Conservation (phyloP, 2,329 filamentous ascomycete genomes). For the Phyllosticta capitalensis region DNA sequence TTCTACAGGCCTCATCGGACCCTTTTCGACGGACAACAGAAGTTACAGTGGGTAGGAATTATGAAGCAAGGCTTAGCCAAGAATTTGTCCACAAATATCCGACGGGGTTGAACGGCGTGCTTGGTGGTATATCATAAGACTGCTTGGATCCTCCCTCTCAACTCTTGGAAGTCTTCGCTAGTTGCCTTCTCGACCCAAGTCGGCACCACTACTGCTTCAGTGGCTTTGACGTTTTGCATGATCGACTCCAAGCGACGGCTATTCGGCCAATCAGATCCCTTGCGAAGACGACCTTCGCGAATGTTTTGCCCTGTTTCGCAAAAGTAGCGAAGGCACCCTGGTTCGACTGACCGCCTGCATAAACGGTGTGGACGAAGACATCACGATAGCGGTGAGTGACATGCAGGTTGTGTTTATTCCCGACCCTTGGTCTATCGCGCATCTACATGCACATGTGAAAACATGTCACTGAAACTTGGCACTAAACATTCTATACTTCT, state of each 20-base stretch:
- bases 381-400: not conserved
- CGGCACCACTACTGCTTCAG: not conserved
- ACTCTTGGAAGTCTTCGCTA: not conserved
- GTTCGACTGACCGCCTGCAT: not conserved
- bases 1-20: not conserved
- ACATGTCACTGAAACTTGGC: not conserved
- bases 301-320: not conserved
- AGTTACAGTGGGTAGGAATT: not conserved
- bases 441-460: not conserved
- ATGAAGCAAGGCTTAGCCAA: not conserved
- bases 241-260: not conserved
- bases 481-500: not conserved
- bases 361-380: not conserved
- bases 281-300: not conserved
- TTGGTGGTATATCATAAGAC: not conserved
- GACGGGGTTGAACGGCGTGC: not conserved
- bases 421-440: not conserved
- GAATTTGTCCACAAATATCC: not conserved
- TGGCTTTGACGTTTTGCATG: not conserved
- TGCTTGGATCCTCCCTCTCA: not conserved
- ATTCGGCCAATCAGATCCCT: not conserved
- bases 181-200: not conserved
- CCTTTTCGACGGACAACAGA: not conserved
- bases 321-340: not conserved
- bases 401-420: not conserved